These are phyloP conservation scores for Microbotryum violaceum DNA, from an alignment of 1,284 basidiomycete species.

Conservation along the genomic window DNA sequence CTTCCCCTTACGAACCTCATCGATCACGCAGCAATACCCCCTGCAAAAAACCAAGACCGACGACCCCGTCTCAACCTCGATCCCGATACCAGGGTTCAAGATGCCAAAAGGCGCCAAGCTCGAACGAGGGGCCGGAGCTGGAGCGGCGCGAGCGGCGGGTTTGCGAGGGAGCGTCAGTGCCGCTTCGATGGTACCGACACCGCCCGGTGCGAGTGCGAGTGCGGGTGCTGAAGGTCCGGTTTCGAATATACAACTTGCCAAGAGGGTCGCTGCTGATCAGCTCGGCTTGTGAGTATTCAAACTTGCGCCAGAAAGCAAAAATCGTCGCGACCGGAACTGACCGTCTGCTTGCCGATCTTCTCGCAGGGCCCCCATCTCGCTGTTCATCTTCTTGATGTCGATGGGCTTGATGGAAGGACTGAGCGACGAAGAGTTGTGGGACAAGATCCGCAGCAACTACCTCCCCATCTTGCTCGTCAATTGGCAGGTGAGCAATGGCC, in stretches of 20 bases:
- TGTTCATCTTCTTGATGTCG: conserved; percentile 32
- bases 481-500: conserved; percentile 20
- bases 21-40: not conserved
- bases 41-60: conserved; percentile 25
- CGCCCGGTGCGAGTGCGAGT: conserved; percentile 4
- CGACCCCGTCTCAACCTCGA: not conserved
- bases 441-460: conserved; percentile 23
- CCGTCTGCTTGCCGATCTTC: not conserved
- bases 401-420: conserved; percentile 31
- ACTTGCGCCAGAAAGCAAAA: not conserved
- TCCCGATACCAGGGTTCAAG: conserved; percentile 26
- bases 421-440: conserved; percentile 13
- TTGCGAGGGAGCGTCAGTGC: not conserved
- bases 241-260: conserved; percentile 8
- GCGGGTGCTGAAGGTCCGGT: not conserved
- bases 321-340: not conserved
- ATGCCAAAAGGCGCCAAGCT: conserved; percentile 19
- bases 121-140: conserved; percentile 8
- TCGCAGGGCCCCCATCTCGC: conserved; percentile 25
- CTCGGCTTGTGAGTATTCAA: conserved; percentile 21
- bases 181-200: not conserved
- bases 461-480: conserved; percentile 27
- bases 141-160: conserved; percentile 2
- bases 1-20: conserved; percentile 24
- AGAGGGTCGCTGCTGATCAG: conserved; percentile 32